A percentile compares a stretch with the other conserved stretches of the same genome.
These are phyloP conservation scores for Malbranchea zuffiana DNA, from an alignment of 2,329 filamentous ascomycete genomes.

Conservation along the genomic window DNA sequence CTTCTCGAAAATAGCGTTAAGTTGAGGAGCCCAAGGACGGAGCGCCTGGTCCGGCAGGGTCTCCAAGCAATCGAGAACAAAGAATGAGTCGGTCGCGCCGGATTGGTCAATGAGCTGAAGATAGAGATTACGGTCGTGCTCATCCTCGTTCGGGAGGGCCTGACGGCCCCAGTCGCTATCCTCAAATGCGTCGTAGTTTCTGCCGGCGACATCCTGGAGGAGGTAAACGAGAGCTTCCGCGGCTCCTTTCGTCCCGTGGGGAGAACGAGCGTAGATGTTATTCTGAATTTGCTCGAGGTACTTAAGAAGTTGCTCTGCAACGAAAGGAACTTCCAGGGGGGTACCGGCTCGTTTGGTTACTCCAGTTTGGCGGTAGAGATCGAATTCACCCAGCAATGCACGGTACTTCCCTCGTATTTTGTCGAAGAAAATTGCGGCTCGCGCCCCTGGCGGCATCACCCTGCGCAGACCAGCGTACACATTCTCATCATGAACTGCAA, in stretches of 20 bases:
- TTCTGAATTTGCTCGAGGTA: constrained; percentile 23
- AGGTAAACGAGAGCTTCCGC: constrained; percentile 29
- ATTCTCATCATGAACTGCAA: constrained; percentile 35
- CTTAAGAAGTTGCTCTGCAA: constrained; percentile 24
- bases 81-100: constrained; percentile 16
- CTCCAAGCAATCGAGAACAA: constrained; percentile 32
- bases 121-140: constrained; percentile 35
- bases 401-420: constrained; percentile 30
- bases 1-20: constrained; percentile 28
- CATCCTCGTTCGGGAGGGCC: constrained; percentile 27
- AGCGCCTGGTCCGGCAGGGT: constrained; percentile 24
- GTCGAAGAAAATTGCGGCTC: constrained; percentile 36
- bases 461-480: constrained; percentile 34
- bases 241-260: constrained; percentile 29
- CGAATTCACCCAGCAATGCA: constrained; percentile 29
- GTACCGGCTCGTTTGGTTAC: constrained; percentile 17
- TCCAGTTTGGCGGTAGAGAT: constrained; percentile 30
- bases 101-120: constrained; percentile 28
- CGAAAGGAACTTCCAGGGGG: constrained; percentile 21
- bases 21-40: constrained; percentile 20
- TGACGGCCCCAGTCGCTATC: constrained; percentile 26
- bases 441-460: constrained; percentile 32
- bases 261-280: constrained; percentile 26
- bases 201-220: constrained; percentile 28
- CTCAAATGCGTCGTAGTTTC: constrained; percentile 32